Evolutionary conservation across 495 filamentous ascomycete species (phyloP), one percentile per base, ranked within the genome.

Genomic region (Chaetomium tenue): DNA sequence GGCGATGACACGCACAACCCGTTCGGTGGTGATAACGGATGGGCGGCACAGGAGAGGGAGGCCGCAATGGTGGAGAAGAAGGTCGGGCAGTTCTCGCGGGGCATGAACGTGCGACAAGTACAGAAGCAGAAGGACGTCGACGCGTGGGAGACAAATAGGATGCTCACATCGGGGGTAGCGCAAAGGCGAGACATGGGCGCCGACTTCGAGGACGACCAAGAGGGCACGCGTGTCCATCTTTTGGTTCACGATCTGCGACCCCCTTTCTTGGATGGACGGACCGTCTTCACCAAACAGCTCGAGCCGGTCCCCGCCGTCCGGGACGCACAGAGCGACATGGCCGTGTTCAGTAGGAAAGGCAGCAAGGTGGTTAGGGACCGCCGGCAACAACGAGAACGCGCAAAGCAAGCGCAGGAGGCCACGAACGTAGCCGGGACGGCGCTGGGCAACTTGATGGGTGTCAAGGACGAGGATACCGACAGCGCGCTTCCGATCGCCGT

Each of bases 301-400:
- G 95, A 98, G 55, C 95, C 95, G 0, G 89, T 99, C 5, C 91
- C 93, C 5, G 95, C 95, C 11, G 89, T 99, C 15, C 83, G 89
- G 16, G 95, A 99, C 73, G 88, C 91, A 16, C 94, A 98, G 75
- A 98, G 95, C 74, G 95, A 99, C 70, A 96, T 99, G 95, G 95
- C 95, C 11, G 91, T 99, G 16, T 99, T 98, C 68, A 93, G 91
- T 79, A 86, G 93, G 23, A 98, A 97, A 76, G 95, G 95, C 2
- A 98, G 94, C 72, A 89, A 85, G 68, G 91, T 97, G 8, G 95
- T 99, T 12, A 89, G 88, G 70, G 94, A 99, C 64, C 87, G 88
- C 68, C 80, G 95, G 63, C 91, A 93, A 76, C 93, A 96, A 74
- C 88, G 91, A 59, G 95, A 99, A 72, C 86, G 95, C 40, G 91